These are phyloP conservation scores for Euphorbia corollata DNA, from an alignment of 441 rosid species.

Conservation along the genomic window DNA sequence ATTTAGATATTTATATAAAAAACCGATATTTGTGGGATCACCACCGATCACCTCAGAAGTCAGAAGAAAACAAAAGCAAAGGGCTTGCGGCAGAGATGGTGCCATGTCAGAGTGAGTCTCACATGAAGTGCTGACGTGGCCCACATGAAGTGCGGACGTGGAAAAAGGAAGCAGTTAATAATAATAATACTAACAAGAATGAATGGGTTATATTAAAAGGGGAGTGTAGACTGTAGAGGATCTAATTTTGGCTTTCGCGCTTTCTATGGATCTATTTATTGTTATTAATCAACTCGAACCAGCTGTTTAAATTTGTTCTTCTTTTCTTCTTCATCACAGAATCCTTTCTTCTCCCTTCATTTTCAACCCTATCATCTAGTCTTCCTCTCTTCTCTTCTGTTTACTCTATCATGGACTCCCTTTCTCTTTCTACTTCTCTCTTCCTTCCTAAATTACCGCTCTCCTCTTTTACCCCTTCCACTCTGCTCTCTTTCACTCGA, in stretches of 20 bases:
- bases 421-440: slow-evolving; percentile 19
- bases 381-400: not conserved
- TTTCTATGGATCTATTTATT: slow-evolving; percentile 21
- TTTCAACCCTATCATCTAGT: not conserved
- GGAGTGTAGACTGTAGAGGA: not conserved
- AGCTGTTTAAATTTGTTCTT: not conserved
- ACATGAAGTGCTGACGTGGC: not conserved
- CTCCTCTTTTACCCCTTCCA: slow-evolving; percentile 14
- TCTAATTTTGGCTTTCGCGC: slow-evolving; percentile 26
- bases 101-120: slow-evolving; percentile 1
- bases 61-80: not conserved
- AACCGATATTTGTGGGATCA: too few species aligned
- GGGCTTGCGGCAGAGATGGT: not conserved
- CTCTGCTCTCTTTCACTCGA: slow-evolving; percentile 27
- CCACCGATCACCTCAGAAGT: not conserved
- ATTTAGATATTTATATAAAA: too few species aligned
- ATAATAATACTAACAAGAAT: not conserved
- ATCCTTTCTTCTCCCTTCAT: slow-evolving; percentile 6
- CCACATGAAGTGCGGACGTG: slow-evolving; percentile 2
- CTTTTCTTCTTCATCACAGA: not conserved
- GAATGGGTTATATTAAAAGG: not conserved
- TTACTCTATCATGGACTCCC: slow-evolving; percentile 35
- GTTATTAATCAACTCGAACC: not conserved
- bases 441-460: slow-evolving; percentile 5
- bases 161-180: not conserved